A percentile compares a stretch with the other conserved stretches of the same genome.
phyloP scores from a whole-genome alignment of 805 yeast species.

The Saccharomycopsis malanga region DNA sequence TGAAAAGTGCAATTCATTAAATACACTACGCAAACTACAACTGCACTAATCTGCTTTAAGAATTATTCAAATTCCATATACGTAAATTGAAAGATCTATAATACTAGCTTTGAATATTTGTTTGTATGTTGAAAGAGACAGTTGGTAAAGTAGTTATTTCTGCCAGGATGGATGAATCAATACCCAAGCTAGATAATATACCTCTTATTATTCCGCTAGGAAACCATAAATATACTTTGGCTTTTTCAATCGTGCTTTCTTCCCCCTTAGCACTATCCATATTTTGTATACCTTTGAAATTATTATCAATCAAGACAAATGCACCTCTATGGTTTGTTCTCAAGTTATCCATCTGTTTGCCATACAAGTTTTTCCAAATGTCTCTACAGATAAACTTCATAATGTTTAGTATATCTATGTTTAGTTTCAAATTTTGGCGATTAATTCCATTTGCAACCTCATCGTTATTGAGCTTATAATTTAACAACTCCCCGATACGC shows the following conservation, averaged over 20 bases:
- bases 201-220: conserved; percentile 77
- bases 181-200: conserved; percentile 59
- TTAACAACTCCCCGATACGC: conserved; percentile 42
- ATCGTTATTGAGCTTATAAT: conserved; percentile 32
- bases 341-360: conserved; percentile 85
- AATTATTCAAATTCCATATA: no score
- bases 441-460: conserved; percentile 32
- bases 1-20: no score
- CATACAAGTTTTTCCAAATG: conserved; percentile 74
- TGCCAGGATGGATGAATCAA: conserved; percentile 57
- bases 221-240: conserved; percentile 52
- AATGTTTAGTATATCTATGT: conserved; percentile 64
- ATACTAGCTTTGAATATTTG: conserved; percentile 26
- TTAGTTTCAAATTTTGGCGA: conserved; percentile 36
- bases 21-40: no score
- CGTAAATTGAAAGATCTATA: no score
- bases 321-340: conserved; percentile 80
- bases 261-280: conserved; percentile 41
- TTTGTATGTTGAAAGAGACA: conserved; percentile 69
- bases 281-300: conserved; percentile 46
- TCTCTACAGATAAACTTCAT: conserved; percentile 93
- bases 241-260: conserved; percentile 38
- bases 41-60: no score
- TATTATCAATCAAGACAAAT: conserved; percentile 62
- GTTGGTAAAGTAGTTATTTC: conserved; percentile 56